Conservation (phyloP, 106 monocot species). For the Dioscorea alata region DNA sequence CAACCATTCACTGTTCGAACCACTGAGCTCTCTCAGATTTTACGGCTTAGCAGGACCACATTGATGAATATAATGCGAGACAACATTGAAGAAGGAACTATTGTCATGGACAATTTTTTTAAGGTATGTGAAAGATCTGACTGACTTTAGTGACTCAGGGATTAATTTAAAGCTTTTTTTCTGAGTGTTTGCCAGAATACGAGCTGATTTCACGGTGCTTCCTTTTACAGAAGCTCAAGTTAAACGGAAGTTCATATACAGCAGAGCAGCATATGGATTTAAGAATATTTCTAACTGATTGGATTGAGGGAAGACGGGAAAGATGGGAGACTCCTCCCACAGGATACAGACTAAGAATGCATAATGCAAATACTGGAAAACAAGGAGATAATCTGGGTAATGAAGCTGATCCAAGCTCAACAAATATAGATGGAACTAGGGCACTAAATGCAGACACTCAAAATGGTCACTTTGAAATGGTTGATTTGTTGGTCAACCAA, state of each 20-base stretch:
- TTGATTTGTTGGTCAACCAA: conserved; percentile 3
- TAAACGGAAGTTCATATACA: conserved; percentile 6
- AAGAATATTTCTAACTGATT: conserved; percentile 5
- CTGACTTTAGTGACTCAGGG: too few species aligned
- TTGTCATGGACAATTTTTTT: conserved; percentile 53
- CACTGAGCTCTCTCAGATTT: conserved; percentile 53
- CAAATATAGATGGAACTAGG: conserved; percentile 12
- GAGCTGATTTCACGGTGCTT: conserved; percentile 10
- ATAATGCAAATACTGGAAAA: conserved; percentile 6
- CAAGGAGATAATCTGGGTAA: conserved; percentile 2
- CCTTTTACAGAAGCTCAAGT: conserved; percentile 31
- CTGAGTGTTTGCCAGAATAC: conserved; percentile 10
- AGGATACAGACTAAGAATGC: not conserved
- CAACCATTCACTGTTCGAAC: conserved; percentile 62
- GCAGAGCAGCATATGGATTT: conserved; percentile 2
- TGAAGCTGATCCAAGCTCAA: conserved; percentile 10
- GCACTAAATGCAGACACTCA: conserved; percentile 7
- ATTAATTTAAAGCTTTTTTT: too few species aligned
- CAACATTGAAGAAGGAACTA: conserved; percentile 33
- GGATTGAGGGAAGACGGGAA: not conserved
- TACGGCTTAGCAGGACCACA: conserved; percentile 38
- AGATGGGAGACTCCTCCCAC: not conserved
- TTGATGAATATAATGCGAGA: conserved; percentile 39
- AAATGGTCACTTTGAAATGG: conserved; percentile 4
- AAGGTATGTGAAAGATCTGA: conserved; percentile 26